Conservation (phyloP, 1,139 yeast species). For the Kodamaea derodonti region DNA sequence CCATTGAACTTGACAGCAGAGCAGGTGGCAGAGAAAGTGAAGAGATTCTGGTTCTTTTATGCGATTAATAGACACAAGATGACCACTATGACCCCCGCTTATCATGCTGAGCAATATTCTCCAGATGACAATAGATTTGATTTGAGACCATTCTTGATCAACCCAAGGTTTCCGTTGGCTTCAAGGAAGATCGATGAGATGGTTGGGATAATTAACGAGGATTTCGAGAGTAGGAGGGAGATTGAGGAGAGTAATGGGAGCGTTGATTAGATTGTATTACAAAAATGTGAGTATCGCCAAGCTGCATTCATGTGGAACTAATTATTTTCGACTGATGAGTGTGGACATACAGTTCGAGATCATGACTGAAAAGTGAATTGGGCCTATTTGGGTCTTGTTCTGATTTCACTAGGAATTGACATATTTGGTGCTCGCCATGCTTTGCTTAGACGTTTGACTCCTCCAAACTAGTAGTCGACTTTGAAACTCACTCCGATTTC, state of each 20-base stretch:
- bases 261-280: conserved; percentile 9
- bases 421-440: too few relatives aligned
- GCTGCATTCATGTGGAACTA: too few relatives aligned
- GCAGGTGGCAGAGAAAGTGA: conserved; percentile 87
- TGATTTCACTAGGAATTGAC: too few relatives aligned
- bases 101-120: conserved; percentile 96
- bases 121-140: conserved; percentile 98
- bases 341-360: too few relatives aligned
- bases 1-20: conserved; percentile 64
- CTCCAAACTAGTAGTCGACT: too few relatives aligned
- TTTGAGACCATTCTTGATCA: conserved; percentile 85
- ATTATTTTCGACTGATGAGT: too few relatives aligned
- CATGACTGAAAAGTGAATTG: too few relatives aligned
- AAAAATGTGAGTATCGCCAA: too few relatives aligned
- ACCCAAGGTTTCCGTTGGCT: conserved; percentile 91
- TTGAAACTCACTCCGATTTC: too few relatives aligned
- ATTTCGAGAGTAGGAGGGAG: conserved; percentile 28
- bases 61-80: conserved; percentile 95
- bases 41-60: conserved; percentile 85
- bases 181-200: conserved; percentile 80
- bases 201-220: conserved; percentile 50
- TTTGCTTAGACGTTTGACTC: too few relatives aligned
- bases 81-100: conserved; percentile 94
- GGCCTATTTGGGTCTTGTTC: too few relatives aligned
- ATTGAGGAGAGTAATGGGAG: conserved; percentile 15